phyloP scores from a whole-genome alignment of 768 basidiomycete genomes.

The Calocybe indica region DNA sequence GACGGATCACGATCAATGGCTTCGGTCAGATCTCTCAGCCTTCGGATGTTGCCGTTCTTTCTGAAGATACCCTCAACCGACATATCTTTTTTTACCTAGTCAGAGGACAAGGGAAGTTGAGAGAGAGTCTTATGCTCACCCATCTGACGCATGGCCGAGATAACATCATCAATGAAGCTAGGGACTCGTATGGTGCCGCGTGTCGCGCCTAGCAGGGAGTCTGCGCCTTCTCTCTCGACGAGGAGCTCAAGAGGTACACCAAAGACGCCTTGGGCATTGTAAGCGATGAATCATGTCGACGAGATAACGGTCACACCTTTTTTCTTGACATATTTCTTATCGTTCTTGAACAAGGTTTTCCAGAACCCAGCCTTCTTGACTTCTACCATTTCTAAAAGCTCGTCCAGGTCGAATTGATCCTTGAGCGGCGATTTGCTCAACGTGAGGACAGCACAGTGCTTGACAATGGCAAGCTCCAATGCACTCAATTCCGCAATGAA shows the following conservation, averaged over 20 bases:
- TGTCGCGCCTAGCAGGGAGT: constrained; percentile 88
- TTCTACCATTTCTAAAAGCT: constrained; percentile 90
- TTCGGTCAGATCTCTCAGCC: constrained; percentile 86
- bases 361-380: constrained; percentile 92
- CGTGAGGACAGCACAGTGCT: constrained; percentile 82
- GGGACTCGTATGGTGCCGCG: constrained; percentile 82
- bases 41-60: constrained; percentile 95
- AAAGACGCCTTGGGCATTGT: constrained; percentile 66
- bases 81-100: constrained; percentile 66
- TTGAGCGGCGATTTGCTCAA: constrained; percentile 73
- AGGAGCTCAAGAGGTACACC: constrained; percentile 88
- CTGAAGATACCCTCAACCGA: constrained; percentile 98
- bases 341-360: constrained; percentile 91
- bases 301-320: constrained; percentile 44
- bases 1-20: constrained; percentile 91
- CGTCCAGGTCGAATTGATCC: constrained; percentile 86
- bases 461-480: constrained; percentile 85
- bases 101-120: neutral
- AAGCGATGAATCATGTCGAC: constrained; percentile 6
- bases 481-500: constrained; percentile 80
- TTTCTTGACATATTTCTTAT: constrained; percentile 90
- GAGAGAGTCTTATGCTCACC: constrained; percentile 44
- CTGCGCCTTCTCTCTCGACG: constrained; percentile 93
- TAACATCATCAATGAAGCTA: constrained; percentile 96
- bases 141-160: constrained; percentile 99